Percentiles rank a stretch among this genome's conserved stretches.
These are phyloP conservation scores for Aureobasidium leucospermi DNA, from an alignment of 2,329 filamentous ascomycete species.

Conservation along the genomic window DNA sequence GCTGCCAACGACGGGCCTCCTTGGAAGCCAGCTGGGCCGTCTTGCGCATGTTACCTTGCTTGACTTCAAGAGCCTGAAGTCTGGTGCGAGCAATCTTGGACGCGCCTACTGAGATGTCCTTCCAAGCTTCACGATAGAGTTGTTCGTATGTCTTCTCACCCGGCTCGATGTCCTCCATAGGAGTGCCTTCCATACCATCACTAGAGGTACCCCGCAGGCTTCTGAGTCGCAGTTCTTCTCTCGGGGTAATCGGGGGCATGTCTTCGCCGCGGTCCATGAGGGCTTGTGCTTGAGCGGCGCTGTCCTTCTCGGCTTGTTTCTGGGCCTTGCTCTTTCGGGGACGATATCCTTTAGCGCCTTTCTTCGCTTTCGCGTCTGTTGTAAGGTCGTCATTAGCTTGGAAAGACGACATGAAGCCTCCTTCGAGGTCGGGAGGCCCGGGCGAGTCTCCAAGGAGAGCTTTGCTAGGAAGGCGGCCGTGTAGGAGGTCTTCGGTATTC, in stretches of 20 bases:
- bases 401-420: conserved; percentile 79
- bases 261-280: conserved; percentile 74
- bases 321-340: conserved; percentile 82
- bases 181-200: conserved; percentile 45
- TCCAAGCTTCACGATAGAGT: conserved; percentile 96
- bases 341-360: conserved; percentile 33
- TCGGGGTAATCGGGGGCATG: conserved; percentile 53
- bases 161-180: conserved; percentile 54
- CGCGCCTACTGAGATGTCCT: conserved; percentile 90
- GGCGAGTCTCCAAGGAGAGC: conserved; percentile 65
- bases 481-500: conserved; percentile 78
- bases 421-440: conserved; percentile 72
- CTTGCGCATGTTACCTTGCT: conserved; percentile 94
- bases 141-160: conserved; percentile 86
- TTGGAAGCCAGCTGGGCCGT: conserved; percentile 95
- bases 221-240: conserved; percentile 42
- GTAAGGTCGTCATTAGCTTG: conserved; percentile 36
- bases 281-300: conserved; percentile 80
- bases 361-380: conserved; percentile 15
- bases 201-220: conserved; percentile 29
- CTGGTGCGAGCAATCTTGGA: conserved; percentile 88
- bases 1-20: conserved; percentile 94
- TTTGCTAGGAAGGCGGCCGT: conserved; percentile 69
- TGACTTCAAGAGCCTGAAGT: conserved; percentile 73
- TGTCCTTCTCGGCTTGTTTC: conserved; percentile 62